Evolutionary conservation across 371 early-diverging fungal species (phyloP).

Genomic region (Mucor piriformis): DNA sequence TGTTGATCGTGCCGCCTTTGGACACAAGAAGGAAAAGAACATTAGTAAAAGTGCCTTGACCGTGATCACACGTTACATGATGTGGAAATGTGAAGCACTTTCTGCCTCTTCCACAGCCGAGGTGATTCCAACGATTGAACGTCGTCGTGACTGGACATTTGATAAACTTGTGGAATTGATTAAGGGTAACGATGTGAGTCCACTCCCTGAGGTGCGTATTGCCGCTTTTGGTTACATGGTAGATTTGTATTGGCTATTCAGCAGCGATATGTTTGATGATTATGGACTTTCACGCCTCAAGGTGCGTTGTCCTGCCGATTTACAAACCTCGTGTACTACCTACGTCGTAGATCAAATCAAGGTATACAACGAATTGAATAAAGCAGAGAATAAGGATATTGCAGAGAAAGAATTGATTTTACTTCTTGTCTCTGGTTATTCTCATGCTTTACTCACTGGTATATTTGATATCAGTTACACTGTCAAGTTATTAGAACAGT

Average conservation of each 20-base stretch:
- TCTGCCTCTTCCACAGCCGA: constrained; percentile 10
- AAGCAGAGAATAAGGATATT: not conserved
- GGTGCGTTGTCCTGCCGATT: constrained; percentile 37
- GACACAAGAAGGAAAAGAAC: constrained; percentile 36
- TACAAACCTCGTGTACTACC: constrained; percentile 40
- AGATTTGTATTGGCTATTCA: constrained; percentile 62
- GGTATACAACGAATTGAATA: constrained; percentile 19
- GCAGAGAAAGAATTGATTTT: constrained; percentile 2
- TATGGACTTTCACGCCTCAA: constrained; percentile 35
- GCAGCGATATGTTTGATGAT: constrained; percentile 50
- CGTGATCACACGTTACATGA: constrained; percentile 45
- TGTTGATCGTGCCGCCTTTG: constrained; percentile 40
- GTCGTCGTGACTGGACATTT: constrained; percentile 40
- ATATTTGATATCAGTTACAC: constrained; percentile 49
- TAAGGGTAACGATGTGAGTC: constrained; percentile 26
- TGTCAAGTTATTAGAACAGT: constrained; percentile 39
- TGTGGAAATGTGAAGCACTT: constrained; percentile 44
- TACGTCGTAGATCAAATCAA: constrained; percentile 43
- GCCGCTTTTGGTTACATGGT: constrained; percentile 51
- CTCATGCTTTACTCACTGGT: constrained; percentile 42
- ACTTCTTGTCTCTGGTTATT: constrained; percentile 28
- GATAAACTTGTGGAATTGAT: constrained; percentile 31
- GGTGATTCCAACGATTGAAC: constrained; percentile 23
- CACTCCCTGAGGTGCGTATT: constrained; percentile 24
- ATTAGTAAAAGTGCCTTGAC: constrained; percentile 38